A percentile compares a stretch with the other conserved stretches of the same genome.
Conservation (phyloP, 2,329 filamentous ascomycete genomes). For the Camillea tinctor region DNA sequence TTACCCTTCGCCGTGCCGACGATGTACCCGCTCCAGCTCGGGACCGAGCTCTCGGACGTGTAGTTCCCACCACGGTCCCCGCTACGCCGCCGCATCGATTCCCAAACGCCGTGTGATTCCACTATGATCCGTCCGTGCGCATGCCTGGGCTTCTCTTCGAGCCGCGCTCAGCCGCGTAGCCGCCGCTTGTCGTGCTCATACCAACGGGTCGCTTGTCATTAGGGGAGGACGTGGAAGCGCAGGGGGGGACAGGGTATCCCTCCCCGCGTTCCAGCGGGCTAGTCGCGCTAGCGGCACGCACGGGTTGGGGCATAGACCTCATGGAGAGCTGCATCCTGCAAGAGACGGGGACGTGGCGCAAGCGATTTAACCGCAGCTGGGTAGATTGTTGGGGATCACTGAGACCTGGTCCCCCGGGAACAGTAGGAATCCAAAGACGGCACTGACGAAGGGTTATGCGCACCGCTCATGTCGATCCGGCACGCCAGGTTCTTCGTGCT, state of each 20-base stretch:
- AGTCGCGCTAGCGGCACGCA: constrained; percentile 58
- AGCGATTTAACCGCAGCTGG: constrained; percentile 70
- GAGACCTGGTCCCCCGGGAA: constrained; percentile 29
- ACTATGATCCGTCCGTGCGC: constrained; percentile 64
- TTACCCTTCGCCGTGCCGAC: constrained; percentile 72
- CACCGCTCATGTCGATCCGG: not conserved
- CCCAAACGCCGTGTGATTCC: constrained; percentile 74
- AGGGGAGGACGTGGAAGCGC: too few species aligned
- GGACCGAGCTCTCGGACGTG: constrained; percentile 73
- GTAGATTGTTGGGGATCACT: constrained; percentile 38
- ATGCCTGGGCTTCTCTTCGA: constrained; percentile 70
- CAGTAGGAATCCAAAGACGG: not conserved
- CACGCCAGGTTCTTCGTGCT: not conserved
- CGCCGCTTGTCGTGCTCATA: constrained; percentile 65
- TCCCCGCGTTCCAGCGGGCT: constrained; percentile 58
- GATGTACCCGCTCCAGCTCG: constrained; percentile 72
- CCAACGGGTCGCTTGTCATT: constrained; percentile 64
- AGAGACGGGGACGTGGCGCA: constrained; percentile 62
- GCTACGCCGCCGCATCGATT: constrained; percentile 54
- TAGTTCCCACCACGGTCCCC: constrained; percentile 68
- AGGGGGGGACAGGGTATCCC: too few species aligned
- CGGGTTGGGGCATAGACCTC: constrained; percentile 54
- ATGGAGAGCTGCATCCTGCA: constrained; percentile 48
- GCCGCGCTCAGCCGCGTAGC: constrained; percentile 70
- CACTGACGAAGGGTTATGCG: not conserved